Base-by-base conservation (phyloP, 345 rosid species). In the Anastatica hierochuntica region DNA sequence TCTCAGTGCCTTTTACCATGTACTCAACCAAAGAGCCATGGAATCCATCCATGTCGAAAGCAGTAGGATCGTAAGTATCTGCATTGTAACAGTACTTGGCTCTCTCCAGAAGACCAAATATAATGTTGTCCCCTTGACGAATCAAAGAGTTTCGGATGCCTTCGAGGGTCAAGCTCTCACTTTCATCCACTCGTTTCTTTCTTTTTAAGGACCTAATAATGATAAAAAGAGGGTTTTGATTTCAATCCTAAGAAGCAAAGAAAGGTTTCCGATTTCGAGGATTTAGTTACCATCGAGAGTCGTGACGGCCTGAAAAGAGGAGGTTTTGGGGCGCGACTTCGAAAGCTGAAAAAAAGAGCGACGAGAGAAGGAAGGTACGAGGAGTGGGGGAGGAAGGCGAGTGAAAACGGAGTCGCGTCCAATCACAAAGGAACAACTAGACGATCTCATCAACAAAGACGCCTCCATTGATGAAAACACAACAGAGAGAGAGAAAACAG, bases 51-150 rank as follows among this genome's bases (percentile, higher is more conserved):
- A 84, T 66, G 40, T 73, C 24, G 31, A 83, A 77, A 62, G 83
- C 83, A 68, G 77, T 52, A 30, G 95, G 84, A 39, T 88, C 80
- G 68, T 92, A 92, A n/a, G 96, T 79, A 58, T 79, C 85, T 1
- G 75, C 83, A 78, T 92, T 92, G 57, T 74, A 79, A 70, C 88
- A 75, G 56, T 81, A 79, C 59, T 88, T 90, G 41, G 96, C 80
- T 70, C 98, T 78, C 75, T 88, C 96, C 27, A 85, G 69, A 15
- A 92, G 74, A 53, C 82, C 67, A 54, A 71, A 88, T 68, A 92
- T 88, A 35, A 92, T 92, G 58, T 95, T 92, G 58, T 88, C 96
- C 73, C 88, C 96, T 71, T 92, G 98, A 36, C 72, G 82, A 51
- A 92, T 79, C 72, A 88, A 77, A 15, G 95, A 84, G 49, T 47